Base-by-base conservation (phyloP, 257 asterid genomes). In the Catharanthus roseus region DNA sequence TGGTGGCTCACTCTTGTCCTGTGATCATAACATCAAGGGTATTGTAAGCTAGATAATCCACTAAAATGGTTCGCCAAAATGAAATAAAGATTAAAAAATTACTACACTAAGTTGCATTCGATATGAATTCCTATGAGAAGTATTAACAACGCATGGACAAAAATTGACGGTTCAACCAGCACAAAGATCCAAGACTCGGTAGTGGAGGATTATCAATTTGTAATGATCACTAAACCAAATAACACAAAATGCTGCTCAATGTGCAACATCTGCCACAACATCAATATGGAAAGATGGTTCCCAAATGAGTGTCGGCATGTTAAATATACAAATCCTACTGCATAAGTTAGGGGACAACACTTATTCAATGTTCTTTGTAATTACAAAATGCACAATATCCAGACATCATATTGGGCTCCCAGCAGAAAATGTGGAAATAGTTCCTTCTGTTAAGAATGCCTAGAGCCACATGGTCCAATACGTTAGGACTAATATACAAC, bases 1-100 rank as follows among this genome's bases (percentile, higher is more conserved):
- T 33, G 98, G 98, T 31, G 91, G 79, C 80, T 87, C 91, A 8
- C 45, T 66, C 81, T 87, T 87, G 80, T 90, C 96, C 96, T 92
- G 88, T 64, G 12, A 23, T 23, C 36, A 67, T 23, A 19, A 6
- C 9, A 42, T 39, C 39, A 42, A 66, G 44, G 39, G 26, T n/a
- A 24, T 15, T 1, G 36, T 41, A 24, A 45, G 53, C 34, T 41
- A 45, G 53, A n/a, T 41, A 44, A 26, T 23, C 33, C 23, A 62
- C 28, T 33, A 31, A 62, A n/a, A 33, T 21, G 44, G 42, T 60
- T 13, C n/a, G 13, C 44, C 13, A 0, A 16, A 61, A 6, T 29
- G 29, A 53, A 12, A 7, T 1, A 54, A n/a, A 7, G 31, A 13
- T 1, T 8, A 15, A 3, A 60, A 60, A 31, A 16, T 18, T 31